Base-by-base conservation (phyloP, 148 eudicot species). In the Tetragonia tetragonoides region DNA sequence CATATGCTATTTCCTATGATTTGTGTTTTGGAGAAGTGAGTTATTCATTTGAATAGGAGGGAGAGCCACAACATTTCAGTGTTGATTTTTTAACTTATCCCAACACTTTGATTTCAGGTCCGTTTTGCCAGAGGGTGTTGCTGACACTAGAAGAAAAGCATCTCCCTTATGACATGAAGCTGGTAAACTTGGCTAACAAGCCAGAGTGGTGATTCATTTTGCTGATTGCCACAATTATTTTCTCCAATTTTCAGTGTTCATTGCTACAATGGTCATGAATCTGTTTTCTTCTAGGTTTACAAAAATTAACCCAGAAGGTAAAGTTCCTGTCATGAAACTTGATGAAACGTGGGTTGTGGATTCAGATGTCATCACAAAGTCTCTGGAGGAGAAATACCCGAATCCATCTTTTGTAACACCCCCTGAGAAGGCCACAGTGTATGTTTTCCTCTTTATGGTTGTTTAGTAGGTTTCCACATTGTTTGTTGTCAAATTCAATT, bases 311-410 rank as follows among this genome's bases (percentile, higher is more conserved):
- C 94, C 99, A 23, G 99, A 92, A 54, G 97, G 99, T 56, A 92
- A 95, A 87, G 99, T 95, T 70, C 99, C 99, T 16, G 84, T 92
- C 40, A 51, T 92, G 49, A 95, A 95, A 82, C 86, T 95, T 61
- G 97, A 92, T 72, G 97, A 89, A 72, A 88, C 91, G 72, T 95
- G 99, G 99, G 82, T 91, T 75, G 85, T 94, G 17, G 99, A 95
- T 87, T 95, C 99, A 39, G 99, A 95, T 89, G 87, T 95, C 75
- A 86, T 95, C 72, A 85, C 97, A 24, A 88, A 87, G 74, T 77
- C 82, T 40, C 78, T 95, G 28, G 99, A 92, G 80, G 94, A 92
- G 68, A 95, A 90, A 87, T 90, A 81, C 70, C 99, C 99, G 1
- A 59, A 91, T 66, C 99, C 99, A 67, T 82, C 97, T 63, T 80